Evolutionary conservation across 257 asterid species (phyloP), one percentile per base, ranked within the genome.

Genomic region (Nicotiana obtusifolia): DNA sequence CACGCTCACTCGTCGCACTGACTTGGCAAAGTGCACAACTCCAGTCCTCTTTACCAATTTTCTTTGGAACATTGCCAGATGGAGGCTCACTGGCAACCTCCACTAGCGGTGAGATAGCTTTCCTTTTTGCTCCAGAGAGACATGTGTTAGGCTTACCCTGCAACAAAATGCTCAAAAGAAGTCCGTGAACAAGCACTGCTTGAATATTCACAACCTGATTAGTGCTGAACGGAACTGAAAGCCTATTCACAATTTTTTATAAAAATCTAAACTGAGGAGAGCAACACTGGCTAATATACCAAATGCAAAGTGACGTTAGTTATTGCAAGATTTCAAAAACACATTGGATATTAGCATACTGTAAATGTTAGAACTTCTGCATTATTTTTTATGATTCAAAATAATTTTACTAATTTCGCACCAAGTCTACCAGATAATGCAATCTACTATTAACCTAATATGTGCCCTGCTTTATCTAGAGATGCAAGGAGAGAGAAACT

Each of bases 11-110:
- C 17, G 85, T 75, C 62, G 88, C 81, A 24, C 82, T 85, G 41
- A 89, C 88, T 41, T 89, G 88, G 80, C 98, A 93, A 62, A 93
- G 82, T 13, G 84, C 87, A 86, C 97, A 91, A 75, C 84, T 76
- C 94, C 88, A 91, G 56, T 85, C 91, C 73, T 81, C 82, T 76
- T 83, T 86, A 11, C 57, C 64, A 85, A 82, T 87, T 85, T 81
- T 90, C 84, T 62, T 83, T n/a, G 47, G 37, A n/a, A 81, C 81
- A 71, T 7, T 16, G 64, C 28, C 28, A 15, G 86, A 20, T 1
- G 62, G 80, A 65, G 81, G 73, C 79, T 75, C 80, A 33, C 28
- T 26, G 57, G 69, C 53, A 80, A 68, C 83, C 37, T 64, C 81
- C 57, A n/a, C 85, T 62, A 85, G 41, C 56, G 88, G 84, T 1